Evolutionary conservation across 331 rosid genomes (phyloP), one percentile per base, ranked within the genome.

Genomic region (Saraca asoca): DNA sequence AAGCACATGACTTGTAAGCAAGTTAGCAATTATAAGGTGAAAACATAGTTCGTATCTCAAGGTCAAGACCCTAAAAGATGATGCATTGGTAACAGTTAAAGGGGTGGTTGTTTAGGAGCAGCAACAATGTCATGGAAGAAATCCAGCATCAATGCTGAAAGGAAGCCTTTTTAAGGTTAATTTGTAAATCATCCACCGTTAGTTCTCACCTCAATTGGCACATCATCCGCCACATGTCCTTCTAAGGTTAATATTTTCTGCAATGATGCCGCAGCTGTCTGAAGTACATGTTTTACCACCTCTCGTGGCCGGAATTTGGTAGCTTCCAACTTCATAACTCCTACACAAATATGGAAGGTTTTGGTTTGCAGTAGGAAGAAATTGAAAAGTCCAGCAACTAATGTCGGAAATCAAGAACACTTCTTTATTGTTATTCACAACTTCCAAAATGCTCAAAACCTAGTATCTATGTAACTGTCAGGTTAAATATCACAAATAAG

Each of bases 281-380:
- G 99, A 44, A 94, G 93, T 34, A 94, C 97, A 80, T 94, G 97
- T 72, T 80, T 94, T 37, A 88, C 88, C 9, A 94, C 99, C 83
- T 94, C 82, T 82, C 99, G 83, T 38, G 99, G 99, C 68, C 93
- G 75, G 72, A 94, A 94, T 70, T 90, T 90, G 9, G 99, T 86
- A 57, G 96, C 93, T 75, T 94, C 99, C 85, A 94, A 83, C 83
- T 86, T 94, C 99, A 94, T 94, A 14, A 84, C 99, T 71, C 99
- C 99, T 94, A 66, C 48, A 66, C 20, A 67, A 13, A 65, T 12
- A 51, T 31, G 38, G 3, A 0, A 38, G 46, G 3, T 24, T 24
- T 24, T 24, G 31, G 31, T 71, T 51, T 20, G 58, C 46, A 43
- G 13, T 18, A 10, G 42, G 24, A 51, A 5, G 31, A 70, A 49